phyloP scores from a whole-genome alignment of 305 asterid genomes.

The Fraxinus angustifolia region DNA sequence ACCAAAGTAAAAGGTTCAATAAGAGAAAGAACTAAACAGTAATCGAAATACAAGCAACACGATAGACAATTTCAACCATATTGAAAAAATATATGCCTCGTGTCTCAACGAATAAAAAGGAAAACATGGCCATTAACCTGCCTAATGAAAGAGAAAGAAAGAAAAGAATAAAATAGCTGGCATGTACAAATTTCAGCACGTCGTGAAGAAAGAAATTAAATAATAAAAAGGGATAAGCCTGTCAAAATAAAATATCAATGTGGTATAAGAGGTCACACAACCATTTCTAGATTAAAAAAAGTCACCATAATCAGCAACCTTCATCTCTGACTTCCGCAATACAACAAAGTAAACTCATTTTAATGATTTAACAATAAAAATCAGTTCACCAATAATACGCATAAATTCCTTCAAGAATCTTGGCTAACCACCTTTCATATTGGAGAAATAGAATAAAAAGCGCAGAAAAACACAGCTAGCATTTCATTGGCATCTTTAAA shows the following conservation, averaged over 20 bases:
- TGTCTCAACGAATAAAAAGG: background rate
- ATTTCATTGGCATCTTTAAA: slow-evolving; percentile 34
- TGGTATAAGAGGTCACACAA: background rate
- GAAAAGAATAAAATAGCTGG: background rate
- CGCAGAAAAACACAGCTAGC: slow-evolving; percentile 28
- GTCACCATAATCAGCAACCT: slow-evolving; percentile 1
- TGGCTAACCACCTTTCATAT: slow-evolving; percentile 15
- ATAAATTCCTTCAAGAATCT: slow-evolving; percentile 21
- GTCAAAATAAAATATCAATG: background rate
- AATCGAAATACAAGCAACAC: background rate
- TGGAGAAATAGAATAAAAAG: slow-evolving; percentile 14
- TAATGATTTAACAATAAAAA: slow-evolving; percentile 15
- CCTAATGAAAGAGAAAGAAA: background rate
- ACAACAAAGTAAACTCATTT: slow-evolving; percentile 21
- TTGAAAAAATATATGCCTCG: background rate
- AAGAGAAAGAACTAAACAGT: background rate
- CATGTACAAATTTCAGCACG: background rate
- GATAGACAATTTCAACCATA: background rate
- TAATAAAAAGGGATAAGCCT: slow-evolving; percentile 9
- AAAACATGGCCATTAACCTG: background rate
- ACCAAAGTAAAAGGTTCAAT: background rate
- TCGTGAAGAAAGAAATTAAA: background rate
- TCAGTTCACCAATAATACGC: slow-evolving; percentile 15
- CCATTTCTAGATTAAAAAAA: background rate
- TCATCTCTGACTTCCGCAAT: slow-evolving; percentile 31